These are phyloP conservation scores for Cyphellophora attinorum DNA, from an alignment of 2,329 filamentous ascomycete species.

Conservation along the genomic window DNA sequence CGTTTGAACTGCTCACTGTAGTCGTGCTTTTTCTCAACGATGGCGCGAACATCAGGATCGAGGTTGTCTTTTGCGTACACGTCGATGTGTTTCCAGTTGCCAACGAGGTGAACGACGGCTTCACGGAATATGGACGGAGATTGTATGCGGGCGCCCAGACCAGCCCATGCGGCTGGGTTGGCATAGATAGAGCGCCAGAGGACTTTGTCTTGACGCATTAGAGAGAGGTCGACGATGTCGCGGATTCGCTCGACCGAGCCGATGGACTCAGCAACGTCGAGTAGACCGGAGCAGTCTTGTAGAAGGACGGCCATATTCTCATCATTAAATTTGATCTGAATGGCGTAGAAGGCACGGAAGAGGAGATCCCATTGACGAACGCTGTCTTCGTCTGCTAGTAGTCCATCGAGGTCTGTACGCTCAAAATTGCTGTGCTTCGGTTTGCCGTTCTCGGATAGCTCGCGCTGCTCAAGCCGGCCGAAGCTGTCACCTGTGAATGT, in stretches of 20 bases:
- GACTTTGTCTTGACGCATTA: constrained; percentile 36
- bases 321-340: constrained; percentile 30
- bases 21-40: constrained; percentile 19
- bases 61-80: constrained; percentile 15
- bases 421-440: constrained; percentile 5
- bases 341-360: constrained; percentile 38
- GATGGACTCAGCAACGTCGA: constrained; percentile 38
- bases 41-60: constrained; percentile 11
- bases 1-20: constrained; percentile 20
- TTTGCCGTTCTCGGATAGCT: constrained; percentile 24
- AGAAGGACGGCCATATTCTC: constrained; percentile 29
- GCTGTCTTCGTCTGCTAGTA: constrained; percentile 1
- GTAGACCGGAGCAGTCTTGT: constrained; percentile 29
- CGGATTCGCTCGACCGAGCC: constrained; percentile 32
- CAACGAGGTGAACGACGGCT: constrained; percentile 23
- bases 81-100: constrained; percentile 20
- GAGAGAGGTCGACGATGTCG: constrained; percentile 36
- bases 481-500: constrained; percentile 10
- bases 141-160: constrained; percentile 35
- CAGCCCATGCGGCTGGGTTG: constrained; percentile 36
- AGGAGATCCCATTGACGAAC: constrained; percentile 30
- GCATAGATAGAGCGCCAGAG: constrained; percentile 35
- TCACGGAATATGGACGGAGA: constrained; percentile 32
- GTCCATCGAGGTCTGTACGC: constrained; percentile 5
- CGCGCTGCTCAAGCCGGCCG: constrained; percentile 19